Conservation (phyloP, 2,329 filamentous ascomycete species). For the Hymenoscyphus fraxineus region DNA sequence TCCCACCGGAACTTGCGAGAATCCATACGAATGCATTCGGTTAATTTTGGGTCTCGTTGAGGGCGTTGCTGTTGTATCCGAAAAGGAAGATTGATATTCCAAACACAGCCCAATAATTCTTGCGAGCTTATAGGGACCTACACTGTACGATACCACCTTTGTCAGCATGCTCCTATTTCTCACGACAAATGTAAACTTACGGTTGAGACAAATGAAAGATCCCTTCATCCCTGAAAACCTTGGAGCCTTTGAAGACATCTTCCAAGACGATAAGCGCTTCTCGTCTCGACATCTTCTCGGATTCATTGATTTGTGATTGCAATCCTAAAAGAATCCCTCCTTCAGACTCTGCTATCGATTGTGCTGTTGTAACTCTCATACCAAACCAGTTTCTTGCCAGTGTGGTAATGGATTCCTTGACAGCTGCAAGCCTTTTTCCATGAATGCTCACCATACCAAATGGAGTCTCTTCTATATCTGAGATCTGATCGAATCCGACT, state of each 20-base stretch:
- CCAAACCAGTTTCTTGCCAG: constrained; percentile 25
- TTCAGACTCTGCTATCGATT: constrained; percentile 4
- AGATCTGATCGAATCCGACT: constrained; percentile 21
- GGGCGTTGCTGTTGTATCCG: background rate
- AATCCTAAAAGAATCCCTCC: constrained; percentile 19
- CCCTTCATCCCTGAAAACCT: constrained; percentile 10
- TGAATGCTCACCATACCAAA: constrained; percentile 17
- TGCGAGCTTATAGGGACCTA: constrained; percentile 24
- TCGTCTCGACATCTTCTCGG: background rate
- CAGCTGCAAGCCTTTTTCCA: constrained; percentile 14
- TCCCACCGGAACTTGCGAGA: background rate
- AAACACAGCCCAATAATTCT: constrained; percentile 18
- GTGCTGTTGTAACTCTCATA: constrained; percentile 18
- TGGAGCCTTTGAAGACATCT: constrained; percentile 10
- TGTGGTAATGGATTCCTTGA: constrained; percentile 18
- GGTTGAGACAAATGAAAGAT: constrained; percentile 21
- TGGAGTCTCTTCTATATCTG: constrained; percentile 14
- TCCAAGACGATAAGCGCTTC: constrained; percentile 25
- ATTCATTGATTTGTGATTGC: constrained; percentile 16
- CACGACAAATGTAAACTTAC: constrained; percentile 13
- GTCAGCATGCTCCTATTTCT: background rate
- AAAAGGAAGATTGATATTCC: constrained; percentile 12
- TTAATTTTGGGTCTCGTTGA: background rate
- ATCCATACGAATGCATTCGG: constrained; percentile 4
- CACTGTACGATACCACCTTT: constrained; percentile 12